Percentiles rank a stretch among this genome's conserved stretches.
Conservation (phyloP, 2,329 filamentous ascomycete species). For the Cadophora sp. region DNA sequence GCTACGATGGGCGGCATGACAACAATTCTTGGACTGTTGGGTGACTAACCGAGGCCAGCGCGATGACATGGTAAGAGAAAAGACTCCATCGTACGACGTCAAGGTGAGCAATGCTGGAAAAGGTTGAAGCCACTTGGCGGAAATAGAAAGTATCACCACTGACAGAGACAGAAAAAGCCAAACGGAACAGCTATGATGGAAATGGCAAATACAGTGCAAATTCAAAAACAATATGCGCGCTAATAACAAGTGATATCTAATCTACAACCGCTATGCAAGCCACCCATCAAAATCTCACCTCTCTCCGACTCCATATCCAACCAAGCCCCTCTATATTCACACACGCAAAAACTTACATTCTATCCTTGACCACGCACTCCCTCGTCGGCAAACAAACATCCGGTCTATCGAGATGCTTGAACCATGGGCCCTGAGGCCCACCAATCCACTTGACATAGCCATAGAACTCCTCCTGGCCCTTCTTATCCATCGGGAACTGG, state of each 20-base stretch:
- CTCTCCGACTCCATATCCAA: slow-evolving; percentile 1
- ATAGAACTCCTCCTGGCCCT: slow-evolving; percentile 50
- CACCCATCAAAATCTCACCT: background rate
- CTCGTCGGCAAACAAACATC: slow-evolving; percentile 33
- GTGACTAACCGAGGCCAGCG: too few species aligned
- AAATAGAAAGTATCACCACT: too few species aligned
- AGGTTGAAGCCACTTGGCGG: background rate
- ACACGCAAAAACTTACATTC: slow-evolving; percentile 4
- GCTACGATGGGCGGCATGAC: too few species aligned
- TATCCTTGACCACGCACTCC: slow-evolving; percentile 25
- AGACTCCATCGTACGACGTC: too few species aligned
- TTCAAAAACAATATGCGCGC: background rate
- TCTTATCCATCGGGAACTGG: slow-evolving; percentile 67
- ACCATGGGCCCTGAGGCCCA: slow-evolving; percentile 65
- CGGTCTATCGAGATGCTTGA: slow-evolving; percentile 60
- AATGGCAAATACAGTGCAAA: too few species aligned
- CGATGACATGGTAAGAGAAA: too few species aligned
- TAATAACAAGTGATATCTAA: slow-evolving; percentile 4
- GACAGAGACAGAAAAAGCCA: too few species aligned
- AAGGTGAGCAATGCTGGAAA: too few species aligned
- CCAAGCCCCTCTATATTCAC: background rate
- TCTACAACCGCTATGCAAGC: background rate
- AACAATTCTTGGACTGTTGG: too few species aligned
- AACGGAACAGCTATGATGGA: too few species aligned
- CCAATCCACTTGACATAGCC: slow-evolving; percentile 53